Percentiles rank a stretch among this genome's conserved stretches.
phyloP scores from a whole-genome alignment of 495 filamentous ascomycete genomes.

The Xylaria nigripes region DNA sequence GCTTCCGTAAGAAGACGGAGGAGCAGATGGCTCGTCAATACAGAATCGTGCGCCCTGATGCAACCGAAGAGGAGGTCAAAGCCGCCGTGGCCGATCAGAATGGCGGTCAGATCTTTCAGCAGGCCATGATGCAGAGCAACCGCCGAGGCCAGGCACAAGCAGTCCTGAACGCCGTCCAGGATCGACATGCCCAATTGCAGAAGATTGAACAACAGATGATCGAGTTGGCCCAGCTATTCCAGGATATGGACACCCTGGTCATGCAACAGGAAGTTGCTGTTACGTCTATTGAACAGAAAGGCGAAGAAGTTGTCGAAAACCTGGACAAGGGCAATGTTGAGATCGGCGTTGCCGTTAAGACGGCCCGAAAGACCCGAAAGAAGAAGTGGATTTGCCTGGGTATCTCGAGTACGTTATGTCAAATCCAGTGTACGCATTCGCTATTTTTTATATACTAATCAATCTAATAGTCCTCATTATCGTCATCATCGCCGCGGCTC shows the following conservation, averaged over 20 bases:
- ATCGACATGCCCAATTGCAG: slow-evolving; percentile 80
- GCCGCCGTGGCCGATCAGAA: slow-evolving; percentile 65
- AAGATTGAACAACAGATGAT: slow-evolving; percentile 84
- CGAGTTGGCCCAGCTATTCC: slow-evolving; percentile 75
- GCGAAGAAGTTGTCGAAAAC: slow-evolving; percentile 68
- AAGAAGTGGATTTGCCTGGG: slow-evolving; percentile 98
- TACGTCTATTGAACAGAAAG: slow-evolving; percentile 69
- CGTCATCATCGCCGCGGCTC: slow-evolving; percentile 41
- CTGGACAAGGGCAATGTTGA: slow-evolving; percentile 73
- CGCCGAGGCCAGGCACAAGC: slow-evolving; percentile 73
- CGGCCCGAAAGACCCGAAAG: slow-evolving; percentile 68
- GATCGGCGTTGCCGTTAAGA: slow-evolving; percentile 66
- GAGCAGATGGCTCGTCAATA: slow-evolving; percentile 83
- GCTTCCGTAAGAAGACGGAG: slow-evolving; percentile 67
- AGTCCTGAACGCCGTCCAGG: slow-evolving; percentile 65
- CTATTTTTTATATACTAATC: slow-evolving; percentile 14
- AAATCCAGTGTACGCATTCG: background rate
- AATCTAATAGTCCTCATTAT: slow-evolving; percentile 37
- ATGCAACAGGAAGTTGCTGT: slow-evolving; percentile 75
- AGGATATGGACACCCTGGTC: slow-evolving; percentile 74
- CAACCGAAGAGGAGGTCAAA: slow-evolving; percentile 69
- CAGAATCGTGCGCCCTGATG: slow-evolving; percentile 79
- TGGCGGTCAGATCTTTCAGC: slow-evolving; percentile 67
- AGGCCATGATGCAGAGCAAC: slow-evolving; percentile 64
- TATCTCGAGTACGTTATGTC: slow-evolving; percentile 59